These are phyloP conservation scores for Alternaria triticimaculans DNA, from an alignment of 2,329 filamentous ascomycete genomes.

Conservation along the genomic window DNA sequence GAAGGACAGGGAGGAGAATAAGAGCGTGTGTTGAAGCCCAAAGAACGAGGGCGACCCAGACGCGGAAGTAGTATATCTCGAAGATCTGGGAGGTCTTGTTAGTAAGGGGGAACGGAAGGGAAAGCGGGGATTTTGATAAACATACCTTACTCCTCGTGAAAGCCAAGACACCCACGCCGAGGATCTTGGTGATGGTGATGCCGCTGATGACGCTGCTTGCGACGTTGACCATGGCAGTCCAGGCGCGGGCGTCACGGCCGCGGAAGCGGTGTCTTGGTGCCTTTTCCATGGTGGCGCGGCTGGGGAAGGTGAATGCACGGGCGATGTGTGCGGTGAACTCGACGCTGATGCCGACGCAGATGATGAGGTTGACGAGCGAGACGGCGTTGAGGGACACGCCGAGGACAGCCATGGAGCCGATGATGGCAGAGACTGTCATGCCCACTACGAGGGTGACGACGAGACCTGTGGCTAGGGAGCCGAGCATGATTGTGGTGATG, in stretches of 20 bases:
- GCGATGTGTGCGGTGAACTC: conserved; percentile 98
- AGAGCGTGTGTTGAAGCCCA: conserved; percentile 90
- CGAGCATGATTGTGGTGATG: conserved; percentile 80
- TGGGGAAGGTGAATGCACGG: conserved; percentile 93
- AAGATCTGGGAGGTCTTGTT: conserved; percentile 68
- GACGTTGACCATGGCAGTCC: conserved; percentile 93
- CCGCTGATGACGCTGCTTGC: conserved; percentile 94
- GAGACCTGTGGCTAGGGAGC: conserved; percentile 79
- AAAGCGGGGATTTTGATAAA: neutral
- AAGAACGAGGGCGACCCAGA: conserved; percentile 90
- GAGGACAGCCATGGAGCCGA: conserved; percentile 90
- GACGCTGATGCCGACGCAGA: conserved; percentile 94
- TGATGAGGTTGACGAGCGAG: conserved; percentile 93
- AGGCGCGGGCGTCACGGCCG: conserved; percentile 83
- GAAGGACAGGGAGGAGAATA: conserved; percentile 86
- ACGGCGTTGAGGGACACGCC: conserved; percentile 93
- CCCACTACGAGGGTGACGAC: conserved; percentile 85
- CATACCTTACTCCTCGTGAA: conserved; percentile 84
- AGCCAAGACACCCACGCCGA: conserved; percentile 89
- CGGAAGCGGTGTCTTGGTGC: conserved; percentile 76
- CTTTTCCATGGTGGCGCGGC: conserved; percentile 78
- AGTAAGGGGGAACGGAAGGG: neutral
- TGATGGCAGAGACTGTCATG: conserved; percentile 94
- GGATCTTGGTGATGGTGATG: conserved; percentile 93
- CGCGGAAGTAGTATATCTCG: conserved; percentile 98